A percentile compares a stretch with the other conserved stretches of the same genome.
Conservation (phyloP, 2,329 filamentous ascomycete species). For the Penicillium sumatraense region DNA sequence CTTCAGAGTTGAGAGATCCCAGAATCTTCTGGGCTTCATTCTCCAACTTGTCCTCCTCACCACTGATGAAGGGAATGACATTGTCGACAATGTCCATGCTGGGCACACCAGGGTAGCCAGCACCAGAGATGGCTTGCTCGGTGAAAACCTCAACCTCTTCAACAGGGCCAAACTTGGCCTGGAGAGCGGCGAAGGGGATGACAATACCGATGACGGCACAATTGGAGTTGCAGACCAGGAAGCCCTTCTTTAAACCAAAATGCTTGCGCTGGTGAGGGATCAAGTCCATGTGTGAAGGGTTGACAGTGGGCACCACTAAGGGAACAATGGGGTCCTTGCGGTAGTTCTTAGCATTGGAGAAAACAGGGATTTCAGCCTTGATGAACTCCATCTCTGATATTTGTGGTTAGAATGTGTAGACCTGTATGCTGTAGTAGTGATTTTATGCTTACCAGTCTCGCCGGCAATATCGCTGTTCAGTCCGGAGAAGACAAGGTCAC, state of each 20-base stretch:
- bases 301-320: conserved; percentile 93
- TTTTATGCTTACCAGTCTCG: conserved; percentile 69
- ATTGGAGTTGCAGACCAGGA: conserved; percentile 97
- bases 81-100: conserved; percentile 98
- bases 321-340: conserved; percentile 87
- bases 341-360: conserved; percentile 98
- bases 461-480: conserved; percentile 91
- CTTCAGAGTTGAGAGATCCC: conserved; percentile 71
- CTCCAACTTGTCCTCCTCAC: conserved; percentile 96
- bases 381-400: conserved; percentile 86
- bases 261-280: conserved; percentile 85
- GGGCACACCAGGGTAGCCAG: conserved; percentile 70
- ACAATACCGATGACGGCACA: conserved; percentile 97
- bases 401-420: neutral
- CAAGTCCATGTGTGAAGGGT: conserved; percentile 82
- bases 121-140: conserved; percentile 91
- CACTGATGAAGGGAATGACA: conserved; percentile 88
- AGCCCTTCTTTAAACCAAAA: conserved; percentile 76
- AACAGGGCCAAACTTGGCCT: conserved; percentile 81
- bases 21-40: conserved; percentile 95
- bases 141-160: conserved; percentile 83
- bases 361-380: conserved; percentile 84
- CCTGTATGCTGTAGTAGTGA: neutral
- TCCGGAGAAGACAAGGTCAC: conserved; percentile 91
- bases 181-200: conserved; percentile 89